Conservation (phyloP, 2,329 filamentous ascomycete species). For the Neophaeococcomyces aloes region DNA sequence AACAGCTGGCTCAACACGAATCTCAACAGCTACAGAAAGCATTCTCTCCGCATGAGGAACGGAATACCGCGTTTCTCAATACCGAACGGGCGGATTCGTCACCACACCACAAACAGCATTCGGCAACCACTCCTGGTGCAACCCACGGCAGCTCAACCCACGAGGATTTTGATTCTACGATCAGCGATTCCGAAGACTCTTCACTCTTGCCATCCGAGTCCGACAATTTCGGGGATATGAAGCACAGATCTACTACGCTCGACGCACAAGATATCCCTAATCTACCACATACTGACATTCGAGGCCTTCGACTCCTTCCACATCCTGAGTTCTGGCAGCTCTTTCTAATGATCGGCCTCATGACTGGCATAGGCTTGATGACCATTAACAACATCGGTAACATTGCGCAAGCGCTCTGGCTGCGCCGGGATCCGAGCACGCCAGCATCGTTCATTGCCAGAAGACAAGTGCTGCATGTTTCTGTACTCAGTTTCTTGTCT, state of each 20-base stretch:
- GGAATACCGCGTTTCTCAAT: slow-evolving; percentile 14
- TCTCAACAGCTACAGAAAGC: slow-evolving; percentile 25
- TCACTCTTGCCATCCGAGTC: slow-evolving; percentile 2
- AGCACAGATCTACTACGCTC: slow-evolving; percentile 40
- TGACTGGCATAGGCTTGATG: slow-evolving; percentile 92
- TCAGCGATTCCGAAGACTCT: slow-evolving; percentile 1
- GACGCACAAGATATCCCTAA: slow-evolving; percentile 60
- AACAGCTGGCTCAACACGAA: slow-evolving; percentile 31
- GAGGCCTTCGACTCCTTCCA: slow-evolving; percentile 63
- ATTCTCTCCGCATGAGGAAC: slow-evolving; percentile 25
- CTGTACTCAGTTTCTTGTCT: slow-evolving; percentile 79
- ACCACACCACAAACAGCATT: slow-evolving; percentile 24
- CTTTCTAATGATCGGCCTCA: slow-evolving; percentile 75
- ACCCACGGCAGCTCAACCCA: slow-evolving; percentile 23
- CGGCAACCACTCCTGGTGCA: slow-evolving; percentile 22
- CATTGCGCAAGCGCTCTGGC: slow-evolving; percentile 77
- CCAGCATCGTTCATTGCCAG: slow-evolving; percentile 64
- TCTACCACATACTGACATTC: slow-evolving; percentile 65
- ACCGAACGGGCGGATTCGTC: slow-evolving; percentile 26
- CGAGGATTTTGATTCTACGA: slow-evolving; percentile 6
- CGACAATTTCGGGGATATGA: slow-evolving; percentile 8
- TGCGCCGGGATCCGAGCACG: slow-evolving; percentile 64
- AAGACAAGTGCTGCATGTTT: slow-evolving; percentile 83
- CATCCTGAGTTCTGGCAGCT: slow-evolving; percentile 81
- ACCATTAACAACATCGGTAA: slow-evolving; percentile 99